These are phyloP conservation scores for Debaryomyces maramus DNA, from an alignment of 805 yeast species.

Conservation along the genomic window DNA sequence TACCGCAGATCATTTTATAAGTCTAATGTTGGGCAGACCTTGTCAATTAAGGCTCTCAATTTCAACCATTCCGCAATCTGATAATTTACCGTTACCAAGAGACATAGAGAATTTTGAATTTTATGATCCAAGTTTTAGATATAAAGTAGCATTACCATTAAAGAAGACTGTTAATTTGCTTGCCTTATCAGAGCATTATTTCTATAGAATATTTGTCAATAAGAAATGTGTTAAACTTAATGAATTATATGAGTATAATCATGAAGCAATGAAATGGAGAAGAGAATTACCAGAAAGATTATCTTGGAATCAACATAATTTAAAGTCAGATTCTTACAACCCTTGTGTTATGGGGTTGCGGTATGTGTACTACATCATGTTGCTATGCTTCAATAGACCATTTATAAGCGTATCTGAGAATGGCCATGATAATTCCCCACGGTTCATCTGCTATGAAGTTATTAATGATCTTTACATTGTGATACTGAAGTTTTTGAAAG, in stretches of 20 bases:
- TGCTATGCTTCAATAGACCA: conserved; percentile 61
- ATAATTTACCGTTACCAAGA: conserved; percentile 6
- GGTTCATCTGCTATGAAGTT: conserved; percentile 36
- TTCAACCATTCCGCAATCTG: not conserved
- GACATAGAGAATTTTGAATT: conserved; percentile 1
- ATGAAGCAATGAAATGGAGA: conserved; percentile 54
- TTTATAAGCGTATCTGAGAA: conserved; percentile 44
- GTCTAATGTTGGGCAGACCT: conserved; percentile 12
- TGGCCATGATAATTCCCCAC: conserved; percentile 26
- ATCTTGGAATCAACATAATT: conserved; percentile 46
- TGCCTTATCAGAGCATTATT: conserved; percentile 44
- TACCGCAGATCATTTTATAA: conserved; percentile 11
- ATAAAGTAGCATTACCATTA: conserved; percentile 40
- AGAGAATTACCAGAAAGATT: conserved; percentile 48
- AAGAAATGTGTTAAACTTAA: conserved; percentile 31
- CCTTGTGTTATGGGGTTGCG: conserved; percentile 55
- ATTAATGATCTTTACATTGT: conserved; percentile 45
- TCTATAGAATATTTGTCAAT: conserved; percentile 46
- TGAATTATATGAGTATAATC: conserved; percentile 47
- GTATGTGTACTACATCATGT: conserved; percentile 57
- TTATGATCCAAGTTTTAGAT: not conserved
- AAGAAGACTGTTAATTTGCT: conserved; percentile 43
- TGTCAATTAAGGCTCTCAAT: conserved; percentile 5
- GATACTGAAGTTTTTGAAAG: conserved; percentile 14
- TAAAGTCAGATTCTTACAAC: conserved; percentile 46